A percentile compares a stretch with the other conserved stretches of the same genome.
phyloP scores from a whole-genome alignment of 2,329 filamentous ascomycete species.

The Cryphonectria nitschkei region DNA sequence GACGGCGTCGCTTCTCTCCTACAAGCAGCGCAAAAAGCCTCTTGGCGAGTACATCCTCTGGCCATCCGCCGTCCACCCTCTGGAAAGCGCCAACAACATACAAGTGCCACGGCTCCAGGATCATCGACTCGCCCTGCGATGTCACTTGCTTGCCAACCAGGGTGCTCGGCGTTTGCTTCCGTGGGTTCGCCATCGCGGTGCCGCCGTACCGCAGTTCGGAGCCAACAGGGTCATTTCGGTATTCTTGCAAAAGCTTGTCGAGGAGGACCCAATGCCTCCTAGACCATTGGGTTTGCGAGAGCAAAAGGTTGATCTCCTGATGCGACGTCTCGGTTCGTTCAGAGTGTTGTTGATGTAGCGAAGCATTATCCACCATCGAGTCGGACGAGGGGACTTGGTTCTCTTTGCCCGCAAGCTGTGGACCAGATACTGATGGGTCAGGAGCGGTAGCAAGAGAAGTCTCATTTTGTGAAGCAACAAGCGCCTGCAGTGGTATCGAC shows the following conservation, averaged over 20 bases:
- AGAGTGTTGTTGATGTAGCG: slow-evolving; percentile 4
- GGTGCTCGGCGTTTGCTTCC: slow-evolving; percentile 33
- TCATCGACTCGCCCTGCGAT: slow-evolving; percentile 50
- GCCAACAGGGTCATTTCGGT: slow-evolving; percentile 45
- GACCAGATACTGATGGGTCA: background rate
- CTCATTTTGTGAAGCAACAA: slow-evolving; percentile 27
- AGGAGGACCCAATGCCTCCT: slow-evolving; percentile 58
- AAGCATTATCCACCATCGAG: background rate
- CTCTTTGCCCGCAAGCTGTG: slow-evolving; percentile 14
- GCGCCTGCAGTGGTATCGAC: slow-evolving; percentile 44
- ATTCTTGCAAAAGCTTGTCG: slow-evolving; percentile 55
- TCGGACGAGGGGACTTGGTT: slow-evolving; percentile 5
- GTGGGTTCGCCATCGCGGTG: slow-evolving; percentile 33
- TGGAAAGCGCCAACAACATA: slow-evolving; percentile 61
- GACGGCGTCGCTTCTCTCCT: slow-evolving; percentile 49
- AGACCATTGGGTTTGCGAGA: slow-evolving; percentile 52
- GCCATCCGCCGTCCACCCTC: slow-evolving; percentile 53
- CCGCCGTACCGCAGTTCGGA: slow-evolving; percentile 39
- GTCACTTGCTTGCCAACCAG: slow-evolving; percentile 54
- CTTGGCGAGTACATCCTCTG: slow-evolving; percentile 53
- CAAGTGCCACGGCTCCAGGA: slow-evolving; percentile 59
- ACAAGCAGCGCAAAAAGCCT: slow-evolving; percentile 58
- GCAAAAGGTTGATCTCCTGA: slow-evolving; percentile 22
- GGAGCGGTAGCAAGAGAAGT: background rate
- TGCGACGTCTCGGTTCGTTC: slow-evolving; percentile 9